Evolutionary conservation across 306 rosid species (phyloP), one percentile per base, ranked within the genome.

Genomic region (Cucurbita moschata): DNA sequence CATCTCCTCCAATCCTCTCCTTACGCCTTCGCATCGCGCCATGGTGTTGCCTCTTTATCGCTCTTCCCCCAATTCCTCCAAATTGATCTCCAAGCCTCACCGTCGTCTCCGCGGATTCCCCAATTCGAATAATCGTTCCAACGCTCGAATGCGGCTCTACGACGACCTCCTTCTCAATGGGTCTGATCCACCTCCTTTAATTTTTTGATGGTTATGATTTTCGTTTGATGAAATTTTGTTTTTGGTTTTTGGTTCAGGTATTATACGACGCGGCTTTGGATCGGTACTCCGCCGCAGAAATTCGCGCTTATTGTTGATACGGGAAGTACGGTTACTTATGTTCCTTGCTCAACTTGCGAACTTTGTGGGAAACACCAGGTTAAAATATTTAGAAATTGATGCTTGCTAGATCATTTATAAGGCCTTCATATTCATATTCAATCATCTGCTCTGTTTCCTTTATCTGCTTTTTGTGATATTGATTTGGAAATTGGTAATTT

Each of bases 311-410:
- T 94, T 73, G 99, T 94, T 54, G 99, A 94, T 73, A 89, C 99
- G 7, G 99, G 99, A 51, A 94, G 99, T 83, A 86, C 97, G 47
- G 96, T 94, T 38, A 94, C 99, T 39, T 94, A 94, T 64, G 99
- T 94, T 18, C 99, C 99, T 9, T 94, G 99, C 75, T 82, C 96
- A 7, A 82, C 85, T 62, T 94, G 99, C 73, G 83, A 86, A 77
- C 88, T 83, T 15, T 94, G 97, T 79, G 99, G 99, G 18, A 84
- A 63, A 53, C 99, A 83, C 57, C 83, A 85, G 89, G 89, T 85
- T 15, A 18, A 35, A 47, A 67, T 52, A 52, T 56, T 66, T 55
- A 11, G 2, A 57, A 35, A 7, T 60, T 19, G 14, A 35, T 58
- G 2, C 15, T 6, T 35, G 14, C 14, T 18, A 10, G 46, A 43